Base-by-base conservation (phyloP, 805 yeast species). In the Candida parachauliodes region DNA sequence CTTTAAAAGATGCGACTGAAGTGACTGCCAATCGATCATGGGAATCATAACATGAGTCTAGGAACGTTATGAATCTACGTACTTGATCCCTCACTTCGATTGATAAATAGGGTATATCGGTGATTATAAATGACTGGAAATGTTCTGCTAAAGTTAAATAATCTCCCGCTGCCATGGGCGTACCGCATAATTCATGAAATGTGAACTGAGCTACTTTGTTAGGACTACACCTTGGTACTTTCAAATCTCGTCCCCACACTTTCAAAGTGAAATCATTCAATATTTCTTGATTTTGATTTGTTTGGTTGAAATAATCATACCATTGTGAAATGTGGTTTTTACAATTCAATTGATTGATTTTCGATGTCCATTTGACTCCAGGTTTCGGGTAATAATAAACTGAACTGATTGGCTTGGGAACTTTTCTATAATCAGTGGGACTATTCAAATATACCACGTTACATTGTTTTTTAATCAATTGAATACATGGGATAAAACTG, bases 1-100 rank as follows among this genome's bases (percentile, higher is more conserved):
- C 83, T 31, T 79, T 78, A 55, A 88, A 91, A 16, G 88, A 83
- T 8, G 88, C 89, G 1, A 85, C 95, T 0, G 88, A 83, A 0
- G 97, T 88, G 23, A 88, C 91, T 1, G 95, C 95, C 11, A 93
- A 64, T 52, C 88, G 74, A 8, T 94, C 85, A 49, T 87, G 89
- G 38, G 83, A 83, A 59, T 93, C 98, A 57, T 93, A 93, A 3
- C 89, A 94, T 0, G 98, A 97, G 59, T 93, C 98, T 38, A 93
- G 62, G 50, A 93, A 93, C 0, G 96, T 93, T 57, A 93, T 93
- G 55, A 93, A 91, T 50, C 98, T 70, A 53, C 98, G 74, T 17
- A 89, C 87, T 47, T 82, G 74, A 52, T 93, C 97, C 45, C 96
- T 74, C 33, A 78, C 83, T 48, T 82, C 74, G 9, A 83, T 71